Base-by-base conservation (phyloP, 768 basidiomycete genomes). In the Mycena capillaripes region DNA sequence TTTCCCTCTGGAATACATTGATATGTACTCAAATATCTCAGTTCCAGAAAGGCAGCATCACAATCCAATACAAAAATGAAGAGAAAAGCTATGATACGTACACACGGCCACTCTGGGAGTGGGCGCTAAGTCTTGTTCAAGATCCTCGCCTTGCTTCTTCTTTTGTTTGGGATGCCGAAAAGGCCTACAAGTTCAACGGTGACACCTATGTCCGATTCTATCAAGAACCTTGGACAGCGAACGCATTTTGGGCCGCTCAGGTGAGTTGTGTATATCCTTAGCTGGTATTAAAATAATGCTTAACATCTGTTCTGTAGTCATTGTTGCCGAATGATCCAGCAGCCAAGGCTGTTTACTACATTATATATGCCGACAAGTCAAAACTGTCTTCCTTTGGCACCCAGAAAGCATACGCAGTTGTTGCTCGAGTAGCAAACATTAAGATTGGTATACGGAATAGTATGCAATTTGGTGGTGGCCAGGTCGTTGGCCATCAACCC, bases 201-300 rank as follows among this genome's bases (percentile, higher is more conserved):
- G 19, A 46, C 0, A n/a, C 25, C 0, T 84, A 75, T 55, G 70
- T 73, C 11, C 74, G 78, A 0, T 80, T 84, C 56, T 60, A 80
- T 29, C 66, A 82, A 61, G 82, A 86, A 56, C 84, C 84, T 6
- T 84, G 83, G 80, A 84, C 82, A 11, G 84, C 79, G 1, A 57
- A 84, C 38, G 19, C 50, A 4, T 84, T 78, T 29, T 86, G 84
- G 84, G 72, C 83, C 6, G 74, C 80, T 7, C 83, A 86, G 78
- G 36, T 38, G 14, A 6, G 14, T 38, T 38, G 6, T 38, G 36
- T 38, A 7, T 38, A 6, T 14, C 14, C 36, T 6, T 14, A 7
- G 6, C 36, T 38, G 8, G 8, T 38, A 38, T 14, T 7, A 38
- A 14, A 14, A n/a, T n/a, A n/a, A n/a, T n/a, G n/a, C n/a, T n/a